Evolutionary conservation across 148 eudicot species (phyloP).

Genomic region (Limonium bicolor): DNA sequence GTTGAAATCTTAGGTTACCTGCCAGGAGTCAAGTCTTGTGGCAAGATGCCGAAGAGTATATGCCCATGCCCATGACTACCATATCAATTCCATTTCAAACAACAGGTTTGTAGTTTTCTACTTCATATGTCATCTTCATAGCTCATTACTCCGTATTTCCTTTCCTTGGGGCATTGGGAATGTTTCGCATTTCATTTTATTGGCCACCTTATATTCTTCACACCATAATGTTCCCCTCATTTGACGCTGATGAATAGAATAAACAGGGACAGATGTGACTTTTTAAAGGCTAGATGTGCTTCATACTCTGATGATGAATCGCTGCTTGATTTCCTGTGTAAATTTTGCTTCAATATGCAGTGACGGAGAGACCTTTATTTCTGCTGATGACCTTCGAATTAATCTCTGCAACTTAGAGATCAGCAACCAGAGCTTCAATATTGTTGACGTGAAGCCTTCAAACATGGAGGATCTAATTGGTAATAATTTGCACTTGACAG

Average conservation of each 20-base stretch:
- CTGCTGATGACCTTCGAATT: slow-evolving; percentile 80
- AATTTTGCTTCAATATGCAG: too few relatives aligned
- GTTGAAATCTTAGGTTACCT: slow-evolving; percentile 57
- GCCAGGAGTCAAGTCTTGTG: slow-evolving; percentile 54
- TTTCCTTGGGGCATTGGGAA: too few relatives aligned
- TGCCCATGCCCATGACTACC: slow-evolving; percentile 88
- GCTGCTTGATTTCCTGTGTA: too few relatives aligned
- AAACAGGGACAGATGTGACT: too few relatives aligned
- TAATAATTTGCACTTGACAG: too few relatives aligned
- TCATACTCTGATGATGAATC: too few relatives aligned
- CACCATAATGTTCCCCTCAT: too few relatives aligned
- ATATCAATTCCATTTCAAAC: slow-evolving; percentile 70
- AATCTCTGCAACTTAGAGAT: slow-evolving; percentile 82
- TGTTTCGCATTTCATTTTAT: background rate
- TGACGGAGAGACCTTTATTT: slow-evolving; percentile 77
- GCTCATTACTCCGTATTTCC: background rate
- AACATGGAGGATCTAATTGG: slow-evolving; percentile 88
- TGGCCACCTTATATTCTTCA: background rate
- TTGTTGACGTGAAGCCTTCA: slow-evolving; percentile 71
- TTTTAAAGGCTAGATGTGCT: too few relatives aligned
- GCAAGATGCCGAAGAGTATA: slow-evolving; percentile 71
- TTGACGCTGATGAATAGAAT: too few relatives aligned
- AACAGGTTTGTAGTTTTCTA: slow-evolving; percentile 30
- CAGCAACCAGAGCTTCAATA: slow-evolving; percentile 76
- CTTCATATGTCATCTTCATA: background rate